Evolutionary conservation across 1,284 basidiomycete species (phyloP).

Genomic region (Golubevia pallescens): DNA sequence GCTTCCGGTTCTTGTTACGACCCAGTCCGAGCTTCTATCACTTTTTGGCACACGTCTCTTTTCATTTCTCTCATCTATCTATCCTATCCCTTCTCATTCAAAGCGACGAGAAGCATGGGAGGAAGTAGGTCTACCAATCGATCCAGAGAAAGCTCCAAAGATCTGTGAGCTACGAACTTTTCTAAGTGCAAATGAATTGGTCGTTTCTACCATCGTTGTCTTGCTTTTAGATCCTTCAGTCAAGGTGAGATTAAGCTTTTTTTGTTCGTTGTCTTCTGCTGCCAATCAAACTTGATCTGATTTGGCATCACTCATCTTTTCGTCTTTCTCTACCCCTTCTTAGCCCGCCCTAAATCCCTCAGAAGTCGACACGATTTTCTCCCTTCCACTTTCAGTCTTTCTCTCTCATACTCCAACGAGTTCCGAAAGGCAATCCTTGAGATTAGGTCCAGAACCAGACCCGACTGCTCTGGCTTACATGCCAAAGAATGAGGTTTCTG

Average conservation of each 20-base stretch:
- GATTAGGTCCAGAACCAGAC: constrained; percentile 18
- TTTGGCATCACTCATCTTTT: too few relatives aligned
- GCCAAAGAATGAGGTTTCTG: constrained; percentile 32
- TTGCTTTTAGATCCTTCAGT: constrained; percentile 33
- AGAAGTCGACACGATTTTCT: constrained; percentile 47
- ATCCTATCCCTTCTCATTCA: not conserved
- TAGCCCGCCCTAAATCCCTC: constrained; percentile 27
- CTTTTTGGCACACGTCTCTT: too few relatives aligned
- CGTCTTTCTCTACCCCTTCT: constrained; percentile 14
- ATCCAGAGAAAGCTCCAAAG: constrained; percentile 12
- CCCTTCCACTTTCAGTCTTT: constrained; percentile 45
- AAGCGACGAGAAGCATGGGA: constrained; percentile 1
- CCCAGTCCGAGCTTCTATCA: too few relatives aligned
- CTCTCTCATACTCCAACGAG: constrained; percentile 37
- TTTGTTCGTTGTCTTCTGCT: too few relatives aligned
- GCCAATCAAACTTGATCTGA: too few relatives aligned
- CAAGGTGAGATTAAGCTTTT: constrained; percentile 14
- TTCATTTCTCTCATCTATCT: not conserved
- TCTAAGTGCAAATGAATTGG: constrained; percentile 53
- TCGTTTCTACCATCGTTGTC: constrained; percentile 54
- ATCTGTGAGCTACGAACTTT: constrained; percentile 50
- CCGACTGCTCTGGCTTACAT: constrained; percentile 23
- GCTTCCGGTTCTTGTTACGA: too few relatives aligned
- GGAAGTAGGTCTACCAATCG: not conserved
- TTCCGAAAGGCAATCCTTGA: constrained; percentile 17